Evolutionary conservation across 208 protist genomes (phyloP).

Genomic region (Trypanosoma vivax): DNA sequence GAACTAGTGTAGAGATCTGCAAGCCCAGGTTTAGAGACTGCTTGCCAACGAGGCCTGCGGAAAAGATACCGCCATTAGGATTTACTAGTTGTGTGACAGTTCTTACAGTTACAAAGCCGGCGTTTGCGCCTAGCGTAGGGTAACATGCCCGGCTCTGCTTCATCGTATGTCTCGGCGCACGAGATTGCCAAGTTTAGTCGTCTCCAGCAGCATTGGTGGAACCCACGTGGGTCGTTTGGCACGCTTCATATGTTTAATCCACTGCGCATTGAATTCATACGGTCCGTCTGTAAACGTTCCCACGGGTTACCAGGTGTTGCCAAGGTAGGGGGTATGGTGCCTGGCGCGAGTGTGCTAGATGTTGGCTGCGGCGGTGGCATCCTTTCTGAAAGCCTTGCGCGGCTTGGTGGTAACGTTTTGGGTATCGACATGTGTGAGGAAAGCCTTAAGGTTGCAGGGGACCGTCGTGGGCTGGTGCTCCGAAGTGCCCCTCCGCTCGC

Average conservation of each 20-base stretch:
- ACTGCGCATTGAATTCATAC: constrained; percentile 81
- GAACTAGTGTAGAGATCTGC: too few relatives aligned
- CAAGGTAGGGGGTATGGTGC: constrained; percentile 18
- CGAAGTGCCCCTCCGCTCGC: not conserved
- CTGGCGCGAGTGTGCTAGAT: constrained; percentile 71
- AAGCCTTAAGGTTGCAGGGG: constrained; percentile 70
- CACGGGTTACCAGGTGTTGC: constrained; percentile 10
- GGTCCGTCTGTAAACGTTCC: constrained; percentile 32
- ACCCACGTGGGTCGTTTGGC: constrained; percentile 76
- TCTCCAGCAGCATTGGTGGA: constrained; percentile 83
- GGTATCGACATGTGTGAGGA: constrained; percentile 87
- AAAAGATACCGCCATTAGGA: too few relatives aligned
- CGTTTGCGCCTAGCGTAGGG: too few relatives aligned
- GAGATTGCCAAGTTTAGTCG: constrained; percentile 77
- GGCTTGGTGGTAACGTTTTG: constrained; percentile 80
- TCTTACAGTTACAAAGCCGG: too few relatives aligned
- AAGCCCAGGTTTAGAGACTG: too few relatives aligned
- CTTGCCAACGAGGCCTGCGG: too few relatives aligned
- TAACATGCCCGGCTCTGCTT: constrained; percentile 1
- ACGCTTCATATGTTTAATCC: constrained; percentile 91
- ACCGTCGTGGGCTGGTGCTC: constrained; percentile 23
- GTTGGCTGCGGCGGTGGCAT: constrained; percentile 91
- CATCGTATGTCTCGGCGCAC: constrained; percentile 33
- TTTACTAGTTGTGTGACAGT: too few relatives aligned
- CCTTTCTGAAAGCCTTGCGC: constrained; percentile 79